Percentiles rank a stretch among this genome's conserved stretches.
Conservation (phyloP, 106 monocot species). For the Amphibolis antarctica region DNA sequence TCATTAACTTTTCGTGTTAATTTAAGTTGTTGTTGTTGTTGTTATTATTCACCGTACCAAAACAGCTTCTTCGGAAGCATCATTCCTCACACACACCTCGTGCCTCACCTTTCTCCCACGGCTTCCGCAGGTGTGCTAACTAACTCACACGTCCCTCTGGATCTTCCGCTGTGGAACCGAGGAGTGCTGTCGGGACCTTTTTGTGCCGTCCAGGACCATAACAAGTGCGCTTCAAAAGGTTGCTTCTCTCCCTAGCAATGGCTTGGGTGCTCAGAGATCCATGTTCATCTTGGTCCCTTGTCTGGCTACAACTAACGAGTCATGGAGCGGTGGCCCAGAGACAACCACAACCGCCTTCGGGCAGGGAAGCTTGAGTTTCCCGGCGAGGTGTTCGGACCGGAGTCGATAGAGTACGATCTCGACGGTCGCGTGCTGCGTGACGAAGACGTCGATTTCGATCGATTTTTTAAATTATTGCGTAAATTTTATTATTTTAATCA, state of each 20-base stretch:
- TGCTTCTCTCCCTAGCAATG: slow-evolving; percentile 27
- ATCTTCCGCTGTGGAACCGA: not conserved
- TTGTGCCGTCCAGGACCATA: slow-evolving; percentile 19
- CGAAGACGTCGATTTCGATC: no score
- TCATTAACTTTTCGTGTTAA: no score
- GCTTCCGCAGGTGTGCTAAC: no score
- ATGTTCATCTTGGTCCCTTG: slow-evolving; percentile 40
- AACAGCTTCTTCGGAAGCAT: no score
- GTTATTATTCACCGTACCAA: no score
- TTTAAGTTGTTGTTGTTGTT: no score
- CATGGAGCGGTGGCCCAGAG: slow-evolving; percentile 55
- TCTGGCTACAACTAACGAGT: slow-evolving; percentile 35
- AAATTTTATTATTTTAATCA: no score
- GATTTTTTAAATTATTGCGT: no score
- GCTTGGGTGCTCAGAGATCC: slow-evolving; percentile 49
- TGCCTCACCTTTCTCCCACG: no score
- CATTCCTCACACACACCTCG: no score
- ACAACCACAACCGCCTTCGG: slow-evolving; percentile 47
- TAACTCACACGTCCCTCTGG: no score
- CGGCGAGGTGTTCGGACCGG: slow-evolving; percentile 67
- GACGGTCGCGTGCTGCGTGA: slow-evolving; percentile 58
- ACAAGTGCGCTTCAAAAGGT: no score
- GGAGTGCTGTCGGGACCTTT: slow-evolving; percentile 1
- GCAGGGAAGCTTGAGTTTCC: slow-evolving; percentile 53
- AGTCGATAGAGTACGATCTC: slow-evolving; percentile 78